phyloP scores from a whole-genome alignment of 1,139 yeast genomes.

The Geotrichum phurueaensis region DNA sequence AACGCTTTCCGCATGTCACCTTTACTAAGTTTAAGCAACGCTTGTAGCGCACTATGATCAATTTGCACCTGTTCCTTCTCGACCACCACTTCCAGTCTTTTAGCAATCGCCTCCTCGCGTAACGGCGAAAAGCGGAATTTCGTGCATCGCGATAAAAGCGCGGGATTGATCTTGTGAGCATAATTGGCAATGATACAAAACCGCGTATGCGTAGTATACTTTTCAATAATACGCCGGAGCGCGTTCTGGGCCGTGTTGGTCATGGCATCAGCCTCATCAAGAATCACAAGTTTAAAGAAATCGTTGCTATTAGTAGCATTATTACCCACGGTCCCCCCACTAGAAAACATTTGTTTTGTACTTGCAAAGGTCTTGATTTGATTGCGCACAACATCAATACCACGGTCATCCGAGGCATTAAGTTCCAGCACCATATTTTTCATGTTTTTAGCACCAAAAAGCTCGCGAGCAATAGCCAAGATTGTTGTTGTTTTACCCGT shows the following conservation, averaged over 20 bases:
- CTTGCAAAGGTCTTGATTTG: slow-evolving; percentile 81
- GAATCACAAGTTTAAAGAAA: slow-evolving; percentile 81
- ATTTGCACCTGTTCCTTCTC: slow-evolving; percentile 59
- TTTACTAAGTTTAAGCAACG: slow-evolving; percentile 62
- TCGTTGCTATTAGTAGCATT: not conserved
- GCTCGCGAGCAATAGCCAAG: slow-evolving; percentile 80
- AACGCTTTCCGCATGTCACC: slow-evolving; percentile 97
- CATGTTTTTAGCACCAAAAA: slow-evolving; percentile 73
- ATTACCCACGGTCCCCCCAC: not conserved
- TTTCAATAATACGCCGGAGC: slow-evolving; percentile 81
- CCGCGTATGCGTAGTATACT: slow-evolving; percentile 88
- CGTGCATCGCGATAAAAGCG: slow-evolving; percentile 89
- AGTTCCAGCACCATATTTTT: slow-evolving; percentile 86
- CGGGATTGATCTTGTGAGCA: slow-evolving; percentile 92
- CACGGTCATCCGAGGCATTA: slow-evolving; percentile 82
- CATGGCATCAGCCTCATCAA: slow-evolving; percentile 99
- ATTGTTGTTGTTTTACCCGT: slow-evolving; percentile 96
- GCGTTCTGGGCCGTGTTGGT: slow-evolving; percentile 96
- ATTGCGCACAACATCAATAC: slow-evolving; percentile 78
- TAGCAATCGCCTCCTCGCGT: slow-evolving; percentile 56
- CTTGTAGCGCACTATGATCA: slow-evolving; percentile 51
- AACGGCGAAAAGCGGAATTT: slow-evolving; percentile 89
- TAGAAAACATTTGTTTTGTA: slow-evolving; percentile 78
- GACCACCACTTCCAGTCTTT: slow-evolving; percentile 62
- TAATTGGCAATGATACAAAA: slow-evolving; percentile 96